Evolutionary conservation across 352 stramenopile genomes (phyloP).

Genomic region (Plasmopara halstedii): DNA sequence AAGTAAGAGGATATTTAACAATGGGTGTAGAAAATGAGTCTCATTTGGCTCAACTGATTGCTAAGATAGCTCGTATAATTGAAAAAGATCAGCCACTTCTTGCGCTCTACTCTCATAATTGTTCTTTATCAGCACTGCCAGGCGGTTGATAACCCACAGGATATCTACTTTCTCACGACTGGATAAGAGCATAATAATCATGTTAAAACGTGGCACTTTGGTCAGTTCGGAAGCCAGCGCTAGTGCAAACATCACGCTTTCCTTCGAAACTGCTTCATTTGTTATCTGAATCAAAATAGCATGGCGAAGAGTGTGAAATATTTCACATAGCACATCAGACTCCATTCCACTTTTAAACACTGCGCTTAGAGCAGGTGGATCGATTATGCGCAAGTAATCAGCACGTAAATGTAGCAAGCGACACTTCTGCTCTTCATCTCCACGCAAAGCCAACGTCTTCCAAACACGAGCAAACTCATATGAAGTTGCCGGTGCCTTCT

Average conservation of each 20-base stretch:
- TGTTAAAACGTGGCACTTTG: constrained; percentile 61
- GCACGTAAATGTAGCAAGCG: constrained; percentile 34
- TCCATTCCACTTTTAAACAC: constrained; percentile 78
- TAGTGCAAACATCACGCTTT: constrained; percentile 20
- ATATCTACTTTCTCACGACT: constrained; percentile 53
- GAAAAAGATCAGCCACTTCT: constrained; percentile 25
- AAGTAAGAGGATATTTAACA: constrained; percentile 45
- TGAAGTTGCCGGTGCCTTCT: constrained; percentile 53
- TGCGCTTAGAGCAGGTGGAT: constrained; percentile 20
- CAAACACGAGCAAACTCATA: constrained; percentile 80
- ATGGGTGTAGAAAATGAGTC: neutral
- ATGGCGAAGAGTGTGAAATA: constrained; percentile 40
- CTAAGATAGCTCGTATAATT: constrained; percentile 26
- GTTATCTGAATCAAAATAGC: constrained; percentile 4
- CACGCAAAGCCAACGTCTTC: constrained; percentile 52
- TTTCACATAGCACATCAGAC: constrained; percentile 63
- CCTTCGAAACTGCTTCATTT: neutral
- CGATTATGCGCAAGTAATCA: constrained; percentile 43
- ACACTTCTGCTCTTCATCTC: constrained; percentile 18
- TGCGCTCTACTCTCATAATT: constrained; percentile 5
- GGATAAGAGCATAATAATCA: constrained; percentile 77
- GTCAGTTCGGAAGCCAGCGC: constrained; percentile 33
- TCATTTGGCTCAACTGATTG: neutral
- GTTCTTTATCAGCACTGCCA: constrained; percentile 10
- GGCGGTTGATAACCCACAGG: constrained; percentile 29